Evolutionary conservation across 1,284 basidiomycete species (phyloP), one percentile per base, ranked within the genome.

Genomic region (Omphalotus olearius): DNA sequence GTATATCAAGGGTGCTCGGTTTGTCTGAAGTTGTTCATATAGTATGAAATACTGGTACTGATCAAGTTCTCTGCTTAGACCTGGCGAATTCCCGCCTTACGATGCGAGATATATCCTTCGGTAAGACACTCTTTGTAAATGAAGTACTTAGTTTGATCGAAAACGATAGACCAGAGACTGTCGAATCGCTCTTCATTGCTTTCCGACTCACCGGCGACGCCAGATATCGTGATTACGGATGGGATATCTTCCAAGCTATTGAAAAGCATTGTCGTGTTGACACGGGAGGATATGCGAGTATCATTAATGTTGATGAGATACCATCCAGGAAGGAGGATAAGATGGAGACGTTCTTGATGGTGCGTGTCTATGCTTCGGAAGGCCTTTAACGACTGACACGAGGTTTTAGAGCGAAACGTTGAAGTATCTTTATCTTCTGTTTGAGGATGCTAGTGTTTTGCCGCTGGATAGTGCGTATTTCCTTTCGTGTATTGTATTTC

Each of bases 281-380:
- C 23, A 73, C 69, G 0, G 95, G 93, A 7, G 95, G 93, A 2
- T 98, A 91, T 62, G 90, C 91, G 13, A 83, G 84, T 40, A 78
- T 98, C 42, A 69, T 87, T 50, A 91, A 97, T 66, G 95, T 98
- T 13, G 88, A 93, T 62, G 74, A 79, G 54, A 67, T 83, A 2
- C 83, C 88, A 0, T 82, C 78, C 2, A 69, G 71, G 60, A 74
- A 80, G 54, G 83, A 92, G 54, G 92, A 98, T 69, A 88, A 90
- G 66, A 97, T 97, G 92, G 95, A 98, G 72, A 96, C 95, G 14
- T 97, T 96, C 73, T 82, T 92, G 69, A 75, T 95, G 76, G 88
- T 88, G 52, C 53, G 83, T 69, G 25, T 23, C 18, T 44, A 37
- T 35, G 26, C 23, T 23, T 23, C 5, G 23, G 23, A 5, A 23